Evolutionary conservation across 371 early-diverging fungal genomes (phyloP), one percentile per base, ranked within the genome.

Genomic region (Chytridiales sp.): DNA sequence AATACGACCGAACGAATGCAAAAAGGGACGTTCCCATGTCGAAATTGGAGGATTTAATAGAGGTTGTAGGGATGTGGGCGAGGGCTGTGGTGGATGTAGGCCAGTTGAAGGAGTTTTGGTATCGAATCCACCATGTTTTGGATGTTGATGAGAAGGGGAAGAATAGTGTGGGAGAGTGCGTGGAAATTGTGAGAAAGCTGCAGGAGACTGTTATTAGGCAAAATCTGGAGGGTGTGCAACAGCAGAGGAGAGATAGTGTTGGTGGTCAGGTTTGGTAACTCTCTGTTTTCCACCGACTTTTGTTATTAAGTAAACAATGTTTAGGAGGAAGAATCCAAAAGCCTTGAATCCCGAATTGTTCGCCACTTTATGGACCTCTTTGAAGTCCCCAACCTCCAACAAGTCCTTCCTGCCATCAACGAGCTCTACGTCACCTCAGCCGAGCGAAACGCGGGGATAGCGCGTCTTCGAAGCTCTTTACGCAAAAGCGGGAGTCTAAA

Each of bases 291-390:
- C n/a, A n/a, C n/a, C 5, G 11, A 32, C 22, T 35, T 8, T 17
- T 9, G 26, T 32, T 2, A 8, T 17, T 50, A 11, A 11, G 15
- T 30, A 42, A 9, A 13, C 19, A 26, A 43, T 46, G 39, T 24
- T 1, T n/a, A 15, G 35, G 19, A 41, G 47, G 46, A 46, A 30
- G n/a, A 24, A 32, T 19, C 49, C 8, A 57, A 4, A 22, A 30
- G 21, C 42, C n/a, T 59, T n/a, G 47, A 53, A 29, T 21, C 54
- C 9, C 55, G 24, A 15, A 55, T 61, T 4, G 56, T 74, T 30
- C 29, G 38, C 29, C 74, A 66, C 31, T 74, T 74, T 58, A 59
- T 66, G 47, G 61, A 70, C 43, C 35, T 74, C 22, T 74, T 74
- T 41, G 70, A 70, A 38, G 47, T 74, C 24, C 31, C 24, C 6